Conservation (phyloP, 163 green algal genomes). For the Chlamydomonas reinhardtii region DNA sequence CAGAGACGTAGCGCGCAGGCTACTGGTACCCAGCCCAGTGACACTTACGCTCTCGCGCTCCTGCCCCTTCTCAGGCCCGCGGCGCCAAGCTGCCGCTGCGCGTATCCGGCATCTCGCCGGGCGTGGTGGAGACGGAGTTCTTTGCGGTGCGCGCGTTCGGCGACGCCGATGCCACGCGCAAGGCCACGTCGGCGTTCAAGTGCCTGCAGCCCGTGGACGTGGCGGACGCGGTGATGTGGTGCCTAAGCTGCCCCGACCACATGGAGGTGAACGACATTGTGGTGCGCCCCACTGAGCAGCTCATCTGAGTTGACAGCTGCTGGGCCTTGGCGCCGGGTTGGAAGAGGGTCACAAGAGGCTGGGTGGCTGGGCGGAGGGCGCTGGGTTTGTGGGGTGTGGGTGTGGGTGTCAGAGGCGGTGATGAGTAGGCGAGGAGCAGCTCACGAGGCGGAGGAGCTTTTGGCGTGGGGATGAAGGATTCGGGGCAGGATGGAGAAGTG, state of each 20-base stretch:
- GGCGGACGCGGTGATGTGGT: constrained; percentile 74
- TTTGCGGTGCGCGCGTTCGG: constrained; percentile 61
- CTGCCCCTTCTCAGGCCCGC: neutral
- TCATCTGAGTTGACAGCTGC: constrained; percentile 66
- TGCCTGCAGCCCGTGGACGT: constrained; percentile 73
- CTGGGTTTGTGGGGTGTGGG: too few species aligned
- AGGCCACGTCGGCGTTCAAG: constrained; percentile 54
- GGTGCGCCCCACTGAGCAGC: constrained; percentile 74
- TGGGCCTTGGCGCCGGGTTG: too few species aligned
- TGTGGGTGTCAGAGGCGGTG: too few species aligned
- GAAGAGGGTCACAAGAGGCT: too few species aligned
- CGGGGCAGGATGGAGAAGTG: too few species aligned
- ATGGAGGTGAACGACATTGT: constrained; percentile 83
- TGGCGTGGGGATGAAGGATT: too few species aligned
- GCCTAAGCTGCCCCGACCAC: constrained; percentile 72
- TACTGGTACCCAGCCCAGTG: too few species aligned
- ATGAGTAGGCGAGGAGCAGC: too few species aligned
- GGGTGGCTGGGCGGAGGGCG: too few species aligned
- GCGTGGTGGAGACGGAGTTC: constrained; percentile 83
- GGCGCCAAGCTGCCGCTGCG: constrained; percentile 58
- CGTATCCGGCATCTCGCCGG: constrained; percentile 80
- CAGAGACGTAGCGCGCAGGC: too few species aligned
- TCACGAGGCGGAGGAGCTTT: too few species aligned
- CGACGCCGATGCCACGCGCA: constrained; percentile 49
- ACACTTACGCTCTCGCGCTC: too few species aligned